Evolutionary conservation across 2,329 filamentous ascomycete species (phyloP).

Genomic region (Lasiodiplodia gonubiensis): DNA sequence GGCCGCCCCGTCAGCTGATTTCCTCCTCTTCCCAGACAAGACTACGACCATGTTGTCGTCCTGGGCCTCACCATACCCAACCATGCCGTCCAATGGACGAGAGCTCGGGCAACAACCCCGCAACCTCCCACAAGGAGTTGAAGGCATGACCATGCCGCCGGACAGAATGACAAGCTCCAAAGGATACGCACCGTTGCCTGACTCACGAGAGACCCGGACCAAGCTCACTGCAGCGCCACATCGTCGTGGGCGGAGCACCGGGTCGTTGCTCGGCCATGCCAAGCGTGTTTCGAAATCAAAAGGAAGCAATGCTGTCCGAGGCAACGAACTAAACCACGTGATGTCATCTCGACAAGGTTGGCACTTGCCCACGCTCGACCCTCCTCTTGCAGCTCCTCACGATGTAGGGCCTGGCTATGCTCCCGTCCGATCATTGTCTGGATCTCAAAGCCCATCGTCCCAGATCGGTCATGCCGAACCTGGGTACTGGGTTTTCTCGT

Average conservation of each 20-base stretch:
- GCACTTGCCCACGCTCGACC: background rate
- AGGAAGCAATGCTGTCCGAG: background rate
- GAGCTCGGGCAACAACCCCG: background rate
- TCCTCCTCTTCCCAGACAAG: conserved; percentile 15
- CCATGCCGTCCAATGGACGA: background rate
- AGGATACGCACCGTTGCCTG: background rate
- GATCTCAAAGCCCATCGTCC: background rate
- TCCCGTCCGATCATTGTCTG: background rate
- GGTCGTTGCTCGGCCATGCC: background rate
- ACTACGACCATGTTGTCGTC: background rate
- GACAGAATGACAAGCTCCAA: background rate
- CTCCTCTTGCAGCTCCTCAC: background rate
- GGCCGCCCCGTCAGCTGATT: conserved; percentile 3
- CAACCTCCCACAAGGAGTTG: too few species aligned
- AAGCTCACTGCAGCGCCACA: background rate
- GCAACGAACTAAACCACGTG: background rate
- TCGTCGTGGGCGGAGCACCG: background rate
- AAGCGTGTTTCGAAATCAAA: background rate
- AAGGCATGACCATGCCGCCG: background rate
- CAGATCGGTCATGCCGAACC: background rate
- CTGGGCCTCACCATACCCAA: background rate
- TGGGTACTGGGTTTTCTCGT: background rate
- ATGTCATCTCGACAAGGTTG: background rate
- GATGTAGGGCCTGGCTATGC: background rate
- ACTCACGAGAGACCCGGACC: background rate